Base-by-base conservation (phyloP, 768 basidiomycete species). In the Gloeostereum incarnatum region DNA sequence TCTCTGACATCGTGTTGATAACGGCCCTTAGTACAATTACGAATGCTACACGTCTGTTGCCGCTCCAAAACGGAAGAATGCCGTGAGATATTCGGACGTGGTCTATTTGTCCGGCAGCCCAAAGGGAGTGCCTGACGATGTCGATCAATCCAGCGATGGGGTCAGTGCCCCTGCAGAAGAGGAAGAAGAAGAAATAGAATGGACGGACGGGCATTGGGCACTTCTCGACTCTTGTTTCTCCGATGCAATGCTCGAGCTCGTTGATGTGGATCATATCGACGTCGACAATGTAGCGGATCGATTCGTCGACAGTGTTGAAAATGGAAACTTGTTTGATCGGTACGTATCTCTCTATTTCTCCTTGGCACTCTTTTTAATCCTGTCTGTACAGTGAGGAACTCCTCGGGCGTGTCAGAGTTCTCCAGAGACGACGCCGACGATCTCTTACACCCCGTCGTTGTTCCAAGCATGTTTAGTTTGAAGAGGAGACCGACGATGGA, bases 11-110 rank as follows among this genome's bases (percentile, higher is more conserved):
- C 16, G 22, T 38, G 31, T 36, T 17, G 33, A 6, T 27, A 14
- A 26, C 4, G 16, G 21, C 22, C 18, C 19, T 13, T 40, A 89
- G 82, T 81, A 93, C 49, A 81, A 92, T 57, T 85, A 88, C 47
- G 90, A 93, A 48, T 84, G 87, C 51, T 75, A 83, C 49, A 78
- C 81, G 19, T 73, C 73, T 39, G 51, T 64, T 21, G 43, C 51
- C 31, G 42, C 60, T 42, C 60, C 52, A 51, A 60, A 39, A 45
- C 60, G 46, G 37, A 56, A 17, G 60, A 64, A 69, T 6, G 63
- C 74, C 18, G 49, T 74, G 26, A 66, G 66, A 14, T 9, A n/a
- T 31, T 54, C 51, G n/a, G 71, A 74, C 42, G 58, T 51, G 23
- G 73, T 78, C 8, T 62, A 66, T 44, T 72, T 77, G 32, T 68